These are phyloP conservation scores for Apophysomyces variabilis DNA, from an alignment of 371 early-diverging fungal species.

Conservation along the genomic window DNA sequence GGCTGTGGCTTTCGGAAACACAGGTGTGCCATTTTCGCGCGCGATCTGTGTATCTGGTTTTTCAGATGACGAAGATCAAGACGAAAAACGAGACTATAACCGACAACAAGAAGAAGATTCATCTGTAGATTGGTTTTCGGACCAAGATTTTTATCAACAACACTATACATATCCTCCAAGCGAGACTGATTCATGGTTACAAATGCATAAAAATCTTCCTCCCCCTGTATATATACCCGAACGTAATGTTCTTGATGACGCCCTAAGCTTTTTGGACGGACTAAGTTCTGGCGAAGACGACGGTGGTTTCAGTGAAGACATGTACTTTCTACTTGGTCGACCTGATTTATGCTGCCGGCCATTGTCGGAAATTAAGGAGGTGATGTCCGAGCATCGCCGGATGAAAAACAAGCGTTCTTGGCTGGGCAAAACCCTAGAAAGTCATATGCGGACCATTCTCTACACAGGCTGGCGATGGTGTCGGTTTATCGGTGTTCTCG, in stretches of 20 bases:
- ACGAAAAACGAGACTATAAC: background rate
- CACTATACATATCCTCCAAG: background rate
- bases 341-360: conserved; percentile 30
- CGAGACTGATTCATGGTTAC: conserved; percentile 3
- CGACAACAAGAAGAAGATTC: background rate
- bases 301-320: conserved; percentile 27
- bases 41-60: background rate
- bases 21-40: background rate
- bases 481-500: conserved; percentile 1
- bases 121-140: background rate
- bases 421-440: background rate
- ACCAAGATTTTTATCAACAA: background rate
- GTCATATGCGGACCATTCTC: background rate
- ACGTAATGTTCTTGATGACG: conserved; percentile 12
- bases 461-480: conserved; percentile 12
- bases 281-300: conserved; percentile 24
- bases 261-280: conserved; percentile 32
- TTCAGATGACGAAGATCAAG: background rate
- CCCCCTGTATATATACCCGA: conserved; percentile 8
- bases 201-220: background rate
- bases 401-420: background rate
- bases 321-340: conserved; percentile 28
- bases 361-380: conserved; percentile 28
- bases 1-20: background rate
- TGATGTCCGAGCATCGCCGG: conserved; percentile 32